Conservation (phyloP, 2,329 filamentous ascomycete genomes). For the Pseudogymnoascus sp. region DNA sequence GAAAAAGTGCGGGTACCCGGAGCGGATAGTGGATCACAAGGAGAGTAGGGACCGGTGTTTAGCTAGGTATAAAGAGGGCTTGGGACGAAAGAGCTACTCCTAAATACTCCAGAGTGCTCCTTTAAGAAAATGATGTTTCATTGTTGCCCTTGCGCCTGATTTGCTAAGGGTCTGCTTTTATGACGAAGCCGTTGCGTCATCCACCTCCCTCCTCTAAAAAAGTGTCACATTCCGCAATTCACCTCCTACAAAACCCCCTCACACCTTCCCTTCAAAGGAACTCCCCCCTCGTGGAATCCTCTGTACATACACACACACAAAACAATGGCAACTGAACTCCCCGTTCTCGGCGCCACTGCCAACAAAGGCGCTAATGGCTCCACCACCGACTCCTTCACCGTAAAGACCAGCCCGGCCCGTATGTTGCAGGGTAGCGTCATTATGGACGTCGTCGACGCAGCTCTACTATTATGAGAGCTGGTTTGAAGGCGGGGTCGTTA, state of each 20-base stretch:
- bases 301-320: not conserved
- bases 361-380: constrained; percentile 22
- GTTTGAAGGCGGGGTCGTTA: no score
- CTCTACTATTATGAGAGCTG: constrained; percentile 37
- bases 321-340: constrained; percentile 41
- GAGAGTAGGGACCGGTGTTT: no score
- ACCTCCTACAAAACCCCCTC: no score
- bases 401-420: constrained; percentile 91
- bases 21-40: no score
- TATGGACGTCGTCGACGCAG: constrained; percentile 95
- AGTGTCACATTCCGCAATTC: not conserved
- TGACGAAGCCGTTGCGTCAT: not conserved
- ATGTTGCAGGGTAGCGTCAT: constrained; percentile 99
- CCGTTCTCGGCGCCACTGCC: constrained; percentile 29
- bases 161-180: no score
- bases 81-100: no score
- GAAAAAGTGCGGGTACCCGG: no score
- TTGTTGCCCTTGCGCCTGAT: no score
- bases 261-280: not conserved
- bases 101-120: no score
- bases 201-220: not conserved
- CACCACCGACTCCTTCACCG: constrained; percentile 56
- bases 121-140: no score
- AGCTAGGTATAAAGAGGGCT: no score
- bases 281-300: not conserved